Evolutionary conservation across 179 eudicot genomes (phyloP).

Genomic region (Carnegiea gigantea): DNA sequence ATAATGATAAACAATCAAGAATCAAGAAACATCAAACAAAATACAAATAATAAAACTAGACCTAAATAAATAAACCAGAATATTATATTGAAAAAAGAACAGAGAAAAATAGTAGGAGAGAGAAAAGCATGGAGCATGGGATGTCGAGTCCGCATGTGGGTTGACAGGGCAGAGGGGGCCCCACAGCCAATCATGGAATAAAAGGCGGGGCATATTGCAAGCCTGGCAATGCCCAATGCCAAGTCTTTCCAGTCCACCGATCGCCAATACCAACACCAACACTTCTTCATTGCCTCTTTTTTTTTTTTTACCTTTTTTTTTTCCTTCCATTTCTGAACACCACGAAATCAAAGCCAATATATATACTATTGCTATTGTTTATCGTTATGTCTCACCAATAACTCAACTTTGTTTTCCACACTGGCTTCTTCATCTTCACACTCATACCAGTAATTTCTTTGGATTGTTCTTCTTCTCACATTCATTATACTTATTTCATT

Average conservation of each 20-base stretch:
- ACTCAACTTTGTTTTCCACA: background rate
- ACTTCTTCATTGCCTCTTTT: background rate
- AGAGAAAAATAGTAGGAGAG: background rate
- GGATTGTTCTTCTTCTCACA: too few species aligned
- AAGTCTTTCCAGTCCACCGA: background rate
- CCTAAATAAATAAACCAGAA: too few species aligned
- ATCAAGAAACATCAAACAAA: background rate
- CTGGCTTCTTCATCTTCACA: background rate
- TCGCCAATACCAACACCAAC: constrained; percentile 4
- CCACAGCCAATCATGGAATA: constrained; percentile 19
- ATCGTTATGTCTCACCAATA: background rate
- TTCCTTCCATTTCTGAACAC: too few species aligned
- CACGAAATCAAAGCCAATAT: too few species aligned
- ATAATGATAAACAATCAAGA: background rate
- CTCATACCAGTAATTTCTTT: background rate
- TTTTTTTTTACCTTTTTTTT: too few species aligned
- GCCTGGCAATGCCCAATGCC: constrained; percentile 16
- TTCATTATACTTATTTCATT: too few species aligned
- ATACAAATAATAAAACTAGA: background rate
- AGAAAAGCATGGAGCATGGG: constrained; percentile 5
- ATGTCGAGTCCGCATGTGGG: constrained; percentile 27
- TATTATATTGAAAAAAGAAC: background rate
- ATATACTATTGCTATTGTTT: too few species aligned
- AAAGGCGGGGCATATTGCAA: constrained; percentile 12
- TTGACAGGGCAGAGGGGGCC: constrained; percentile 27